These are phyloP conservation scores for Musa itinerans DNA, from an alignment of 176 grass and related monocot genomes.

Conservation along the genomic window DNA sequence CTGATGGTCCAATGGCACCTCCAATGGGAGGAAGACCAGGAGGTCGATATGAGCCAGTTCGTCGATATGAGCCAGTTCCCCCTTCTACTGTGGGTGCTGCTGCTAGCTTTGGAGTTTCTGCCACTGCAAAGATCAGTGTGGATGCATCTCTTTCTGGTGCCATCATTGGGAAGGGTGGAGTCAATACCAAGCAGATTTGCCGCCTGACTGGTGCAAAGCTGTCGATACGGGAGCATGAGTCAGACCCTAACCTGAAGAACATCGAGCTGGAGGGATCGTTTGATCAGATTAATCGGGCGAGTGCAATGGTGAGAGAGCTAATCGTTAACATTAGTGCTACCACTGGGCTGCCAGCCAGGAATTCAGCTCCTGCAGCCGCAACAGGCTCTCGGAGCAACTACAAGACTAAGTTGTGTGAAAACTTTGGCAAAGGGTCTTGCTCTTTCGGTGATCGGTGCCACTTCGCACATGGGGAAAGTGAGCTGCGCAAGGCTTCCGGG, in stretches of 20 bases:
- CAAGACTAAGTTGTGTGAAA: slow-evolving; percentile 86
- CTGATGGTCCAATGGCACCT: slow-evolving; percentile 36
- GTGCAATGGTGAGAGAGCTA: slow-evolving; percentile 67
- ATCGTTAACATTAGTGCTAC: slow-evolving; percentile 49
- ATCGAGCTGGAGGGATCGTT: slow-evolving; percentile 88
- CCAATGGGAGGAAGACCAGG: slow-evolving; percentile 42
- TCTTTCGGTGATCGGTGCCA: slow-evolving; percentile 70
- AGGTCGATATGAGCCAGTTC: slow-evolving; percentile 32
- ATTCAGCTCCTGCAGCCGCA: slow-evolving; percentile 1
- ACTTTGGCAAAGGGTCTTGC: slow-evolving; percentile 68
- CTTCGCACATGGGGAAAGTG: slow-evolving; percentile 76
- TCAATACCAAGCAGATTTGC: slow-evolving; percentile 84
- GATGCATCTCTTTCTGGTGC: slow-evolving; percentile 71
- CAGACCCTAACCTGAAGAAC: slow-evolving; percentile 64
- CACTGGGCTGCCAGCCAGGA: slow-evolving; percentile 21
- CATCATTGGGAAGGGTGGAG: slow-evolving; percentile 90
- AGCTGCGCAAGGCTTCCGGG: slow-evolving; percentile 42
- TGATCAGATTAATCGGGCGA: slow-evolving; percentile 89
- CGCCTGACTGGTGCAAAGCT: slow-evolving; percentile 69
- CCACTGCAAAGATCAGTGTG: slow-evolving; percentile 88
- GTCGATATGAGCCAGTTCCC: slow-evolving; percentile 31
- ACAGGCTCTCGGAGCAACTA: slow-evolving; percentile 37
- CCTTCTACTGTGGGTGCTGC: slow-evolving; percentile 26
- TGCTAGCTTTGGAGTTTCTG: slow-evolving; percentile 63
- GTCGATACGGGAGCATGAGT: slow-evolving; percentile 62